Conservation (phyloP, 192 early-diverging fungal species). For the Mycoemilia scoparia region DNA sequence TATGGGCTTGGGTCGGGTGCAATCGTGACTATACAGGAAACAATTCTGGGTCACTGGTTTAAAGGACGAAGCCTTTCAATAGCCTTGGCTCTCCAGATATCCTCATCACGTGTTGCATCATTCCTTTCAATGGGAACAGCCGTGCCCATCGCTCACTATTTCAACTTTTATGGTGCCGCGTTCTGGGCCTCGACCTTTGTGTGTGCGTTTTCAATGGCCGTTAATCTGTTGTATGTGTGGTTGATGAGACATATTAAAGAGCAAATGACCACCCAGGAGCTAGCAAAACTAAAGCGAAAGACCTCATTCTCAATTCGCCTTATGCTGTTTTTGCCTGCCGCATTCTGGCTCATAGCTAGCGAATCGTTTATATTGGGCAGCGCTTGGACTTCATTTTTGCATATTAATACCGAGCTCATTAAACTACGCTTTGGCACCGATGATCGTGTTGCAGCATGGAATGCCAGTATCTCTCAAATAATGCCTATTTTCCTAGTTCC, state of each 20-base stretch:
- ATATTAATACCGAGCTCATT: slow-evolving; percentile 53
- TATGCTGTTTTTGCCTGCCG: slow-evolving; percentile 34
- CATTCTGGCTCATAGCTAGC: slow-evolving; percentile 39
- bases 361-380: slow-evolving; percentile 41
- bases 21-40: slow-evolving; percentile 66
- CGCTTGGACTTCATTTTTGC: slow-evolving; percentile 45
- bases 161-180: slow-evolving; percentile 20
- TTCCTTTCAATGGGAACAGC: slow-evolving; percentile 50
- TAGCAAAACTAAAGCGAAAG: slow-evolving; percentile 24
- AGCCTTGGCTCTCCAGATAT: slow-evolving; percentile 48
- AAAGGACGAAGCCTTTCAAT: slow-evolving; percentile 43
- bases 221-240: slow-evolving; percentile 48
- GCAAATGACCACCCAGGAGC: slow-evolving; percentile 5
- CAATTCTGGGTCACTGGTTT: slow-evolving; percentile 61
- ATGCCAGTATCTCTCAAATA: slow-evolving; percentile 45
- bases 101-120: slow-evolving; percentile 48
- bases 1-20: slow-evolving; percentile 52
- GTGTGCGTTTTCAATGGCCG: slow-evolving; percentile 44
- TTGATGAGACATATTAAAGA: slow-evolving; percentile 27
- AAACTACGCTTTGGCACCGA: slow-evolving; percentile 44
- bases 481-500: slow-evolving; percentile 51
- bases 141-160: slow-evolving; percentile 33
- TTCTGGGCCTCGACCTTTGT: slow-evolving; percentile 43
- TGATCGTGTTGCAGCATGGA: slow-evolving; percentile 43
- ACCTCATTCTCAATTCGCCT: slow-evolving; percentile 35